Evolutionary conservation across 2,329 filamentous ascomycete genomes (phyloP).

Genomic region (Periglandula ipomoeae): DNA sequence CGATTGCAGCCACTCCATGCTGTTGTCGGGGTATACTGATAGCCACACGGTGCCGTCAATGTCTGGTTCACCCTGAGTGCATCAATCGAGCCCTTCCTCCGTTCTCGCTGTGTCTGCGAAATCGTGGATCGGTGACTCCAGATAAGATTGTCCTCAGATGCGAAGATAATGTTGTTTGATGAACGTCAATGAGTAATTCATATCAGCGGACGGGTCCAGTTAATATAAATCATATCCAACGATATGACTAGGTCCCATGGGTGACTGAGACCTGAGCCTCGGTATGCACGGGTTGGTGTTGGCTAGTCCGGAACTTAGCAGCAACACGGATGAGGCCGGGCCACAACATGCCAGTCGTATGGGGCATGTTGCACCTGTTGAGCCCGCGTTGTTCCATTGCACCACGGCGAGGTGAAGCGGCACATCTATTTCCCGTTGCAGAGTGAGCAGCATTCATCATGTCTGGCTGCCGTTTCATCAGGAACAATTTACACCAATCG

Average conservation of each 20-base stretch:
- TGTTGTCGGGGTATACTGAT: background rate
- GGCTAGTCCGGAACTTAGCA: background rate
- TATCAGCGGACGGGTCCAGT: background rate
- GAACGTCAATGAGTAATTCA: background rate
- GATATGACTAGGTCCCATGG: background rate
- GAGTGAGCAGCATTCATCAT: background rate
- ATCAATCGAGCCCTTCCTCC: background rate
- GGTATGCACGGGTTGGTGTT: background rate
- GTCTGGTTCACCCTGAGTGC: background rate
- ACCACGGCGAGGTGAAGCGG: background rate
- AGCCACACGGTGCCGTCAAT: background rate
- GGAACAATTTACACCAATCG: background rate
- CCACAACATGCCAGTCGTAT: constrained; percentile 1
- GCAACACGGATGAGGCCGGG: background rate
- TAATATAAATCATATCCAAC: background rate
- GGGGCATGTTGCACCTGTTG: background rate
- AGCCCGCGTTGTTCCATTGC: background rate
- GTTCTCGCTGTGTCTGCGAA: background rate
- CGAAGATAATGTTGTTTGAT: background rate
- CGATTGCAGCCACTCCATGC: background rate
- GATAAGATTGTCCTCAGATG: too few species aligned
- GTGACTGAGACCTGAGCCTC: background rate
- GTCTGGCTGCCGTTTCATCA: background rate
- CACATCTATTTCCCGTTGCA: background rate
- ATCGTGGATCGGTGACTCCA: background rate